Evolutionary conservation across 805 yeast genomes (phyloP).

Genomic region (Lipomyces sp.): DNA sequence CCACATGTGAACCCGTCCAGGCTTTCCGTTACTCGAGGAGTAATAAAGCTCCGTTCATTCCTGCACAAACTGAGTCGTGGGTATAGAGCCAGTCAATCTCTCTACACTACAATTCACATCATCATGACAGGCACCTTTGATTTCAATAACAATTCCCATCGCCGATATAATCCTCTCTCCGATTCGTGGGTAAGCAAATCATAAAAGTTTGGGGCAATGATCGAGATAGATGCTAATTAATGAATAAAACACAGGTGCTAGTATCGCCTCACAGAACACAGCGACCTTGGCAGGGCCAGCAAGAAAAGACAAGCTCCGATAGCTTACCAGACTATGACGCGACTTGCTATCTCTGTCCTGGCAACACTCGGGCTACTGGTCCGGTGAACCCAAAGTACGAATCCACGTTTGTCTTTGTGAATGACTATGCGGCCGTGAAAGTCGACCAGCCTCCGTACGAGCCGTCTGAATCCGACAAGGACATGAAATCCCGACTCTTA

Average conservation of each 20-base stretch:
- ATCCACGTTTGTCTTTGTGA: slow-evolving; percentile 63
- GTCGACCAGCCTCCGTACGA: slow-evolving; percentile 50
- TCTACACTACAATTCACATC: background rate
- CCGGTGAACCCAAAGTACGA: slow-evolving; percentile 61
- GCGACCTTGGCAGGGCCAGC: slow-evolving; percentile 81
- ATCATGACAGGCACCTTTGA: slow-evolving; percentile 23
- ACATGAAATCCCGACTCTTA: slow-evolving; percentile 49
- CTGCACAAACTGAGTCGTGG: background rate
- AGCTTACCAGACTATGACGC: slow-evolving; percentile 62
- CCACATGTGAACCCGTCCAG: background rate
- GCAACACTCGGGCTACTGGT: slow-evolving; percentile 68
- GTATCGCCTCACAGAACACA: slow-evolving; percentile 79
- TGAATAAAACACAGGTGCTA: slow-evolving; percentile 45
- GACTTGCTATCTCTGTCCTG: slow-evolving; percentile 73
- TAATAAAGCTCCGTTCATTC: background rate
- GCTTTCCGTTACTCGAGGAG: background rate
- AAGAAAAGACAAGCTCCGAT: slow-evolving; percentile 55
- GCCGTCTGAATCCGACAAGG: slow-evolving; percentile 25
- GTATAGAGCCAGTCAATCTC: background rate
- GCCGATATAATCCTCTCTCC: slow-evolving; percentile 72
- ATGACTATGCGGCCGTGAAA: slow-evolving; percentile 74
- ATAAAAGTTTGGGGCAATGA: background rate
- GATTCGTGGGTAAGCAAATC: slow-evolving; percentile 53
- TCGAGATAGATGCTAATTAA: background rate
- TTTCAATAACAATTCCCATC: slow-evolving; percentile 53